Evolutionary conservation across 768 basidiomycete genomes (phyloP).

Genomic region (Suillus weaverae): DNA sequence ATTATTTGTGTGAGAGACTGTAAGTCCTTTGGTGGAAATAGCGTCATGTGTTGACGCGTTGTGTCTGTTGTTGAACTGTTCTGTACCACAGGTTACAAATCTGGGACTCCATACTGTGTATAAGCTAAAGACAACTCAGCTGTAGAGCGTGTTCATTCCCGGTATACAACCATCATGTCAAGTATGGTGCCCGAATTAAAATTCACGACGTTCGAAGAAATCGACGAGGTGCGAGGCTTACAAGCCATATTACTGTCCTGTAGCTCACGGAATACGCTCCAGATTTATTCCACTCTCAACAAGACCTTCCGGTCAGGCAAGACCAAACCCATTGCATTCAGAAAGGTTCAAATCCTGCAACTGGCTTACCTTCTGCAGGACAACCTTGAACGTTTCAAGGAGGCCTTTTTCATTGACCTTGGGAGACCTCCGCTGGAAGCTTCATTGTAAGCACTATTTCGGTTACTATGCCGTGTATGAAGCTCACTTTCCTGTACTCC

Average conservation of each 20-base stretch:
- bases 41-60: not conserved
- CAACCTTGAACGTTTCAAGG: constrained; percentile 59
- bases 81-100: not conserved
- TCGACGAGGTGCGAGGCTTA: constrained; percentile 40
- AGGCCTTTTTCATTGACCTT: constrained; percentile 61
- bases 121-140: not conserved
- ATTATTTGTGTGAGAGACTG: not conserved
- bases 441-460: constrained; percentile 44
- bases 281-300: constrained; percentile 59
- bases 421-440: constrained; percentile 62
- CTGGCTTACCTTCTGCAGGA: constrained; percentile 75
- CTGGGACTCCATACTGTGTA: not conserved
- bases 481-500: not conserved
- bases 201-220: constrained; percentile 56
- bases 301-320: constrained; percentile 67
- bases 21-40: not conserved
- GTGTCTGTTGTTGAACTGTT: not conserved
- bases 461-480: not conserved
- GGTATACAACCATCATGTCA: constrained; percentile 15
- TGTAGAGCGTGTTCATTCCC: not conserved
- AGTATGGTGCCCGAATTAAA: constrained; percentile 32
- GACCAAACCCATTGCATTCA: constrained; percentile 60
- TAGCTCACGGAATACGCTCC: not conserved
- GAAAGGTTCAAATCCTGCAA: constrained; percentile 76
- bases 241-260: not conserved